Base-by-base conservation (phyloP, 2,329 filamentous ascomycete species). In the Metarhizium anisopliae region DNA sequence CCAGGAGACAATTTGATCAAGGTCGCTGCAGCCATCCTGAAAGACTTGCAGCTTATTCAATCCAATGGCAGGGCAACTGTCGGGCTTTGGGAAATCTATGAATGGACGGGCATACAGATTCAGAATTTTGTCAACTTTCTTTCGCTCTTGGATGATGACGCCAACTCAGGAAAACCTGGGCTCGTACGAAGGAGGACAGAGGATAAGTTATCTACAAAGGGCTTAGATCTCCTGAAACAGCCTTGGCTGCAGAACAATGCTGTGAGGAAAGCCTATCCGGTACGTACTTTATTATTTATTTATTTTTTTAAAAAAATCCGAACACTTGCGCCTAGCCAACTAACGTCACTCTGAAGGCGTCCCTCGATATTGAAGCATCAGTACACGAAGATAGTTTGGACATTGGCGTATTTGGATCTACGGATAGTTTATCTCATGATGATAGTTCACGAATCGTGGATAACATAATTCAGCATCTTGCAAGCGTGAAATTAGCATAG, bases 61-160 rank as follows among this genome's bases (percentile, higher is more conserved):
- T 56, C 58, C 77, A 20, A 76, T 61, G 30, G 69, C 71, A 2
- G 78, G 75, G 50, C 83, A 83, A 64, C 77, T 1, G 83, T 83
- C 0, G 83, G 83, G 1, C 72, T 96, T 1, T 82, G 81, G 72
- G 85, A 95, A 67, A 85, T 96, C 42, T 70, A 76, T 20, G 69
- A 77, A 16, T 96, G 90, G 90, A 93, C 89, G 0, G 87, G 86
- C 0, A 71, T 90, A 2, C 74, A 70, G 54, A 69, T 95, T 1
- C 80, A 88, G 61, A 84, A 80, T 0, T 93, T 89, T 71, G 83
- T 96, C 63, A 96, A 96, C 67, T 94, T 95, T 60, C 69, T 95
- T 18, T 83, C 77, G 53, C 68, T 84, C 5, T 79, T 79, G 0
- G 56, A 59, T 7, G 45, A 29, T 20, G 25, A 36, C 18, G 35